These are phyloP conservation scores for Pseudocercospora crystallina DNA, from an alignment of 2,329 filamentous ascomycete genomes.

Conservation along the genomic window DNA sequence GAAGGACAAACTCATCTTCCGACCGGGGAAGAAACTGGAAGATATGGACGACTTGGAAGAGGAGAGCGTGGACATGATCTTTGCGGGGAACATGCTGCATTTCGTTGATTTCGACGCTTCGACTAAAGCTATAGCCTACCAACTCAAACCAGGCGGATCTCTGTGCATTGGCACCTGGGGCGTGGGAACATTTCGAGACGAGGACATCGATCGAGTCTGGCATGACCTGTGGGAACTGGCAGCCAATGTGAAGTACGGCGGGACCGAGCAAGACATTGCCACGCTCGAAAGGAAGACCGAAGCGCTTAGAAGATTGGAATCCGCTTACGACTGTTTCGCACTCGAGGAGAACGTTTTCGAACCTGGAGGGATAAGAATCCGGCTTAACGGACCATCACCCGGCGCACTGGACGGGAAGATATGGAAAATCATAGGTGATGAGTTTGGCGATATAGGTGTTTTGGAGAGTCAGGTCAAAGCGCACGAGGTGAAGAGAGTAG, in stretches of 20 bases:
- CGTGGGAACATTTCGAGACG: neutral
- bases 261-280: neutral
- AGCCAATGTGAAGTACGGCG: neutral
- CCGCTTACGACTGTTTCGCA: constrained; percentile 1
- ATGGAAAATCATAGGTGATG: too few relatives aligned
- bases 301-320: neutral
- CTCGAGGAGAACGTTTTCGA: neutral
- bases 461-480: too few relatives aligned
- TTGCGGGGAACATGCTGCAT: constrained; percentile 6
- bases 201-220: neutral
- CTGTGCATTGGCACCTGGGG: constrained; percentile 1
- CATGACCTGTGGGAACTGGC: neutral
- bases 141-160: constrained; percentile 6
- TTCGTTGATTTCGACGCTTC: constrained; percentile 2
- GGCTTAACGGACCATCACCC: too few relatives aligned
- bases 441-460: too few relatives aligned
- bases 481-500: too few relatives aligned
- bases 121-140: neutral
- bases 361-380: neutral
- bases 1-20: constrained; percentile 1
- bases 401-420: too few relatives aligned
- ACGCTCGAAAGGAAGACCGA: neutral
- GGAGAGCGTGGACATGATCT: constrained; percentile 4
- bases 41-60: neutral
- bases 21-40: neutral